Percentiles rank a stretch among this genome's conserved stretches.
Evolutionary conservation across 768 basidiomycete species (phyloP).

Genomic region (Leccinum barrowsii): DNA sequence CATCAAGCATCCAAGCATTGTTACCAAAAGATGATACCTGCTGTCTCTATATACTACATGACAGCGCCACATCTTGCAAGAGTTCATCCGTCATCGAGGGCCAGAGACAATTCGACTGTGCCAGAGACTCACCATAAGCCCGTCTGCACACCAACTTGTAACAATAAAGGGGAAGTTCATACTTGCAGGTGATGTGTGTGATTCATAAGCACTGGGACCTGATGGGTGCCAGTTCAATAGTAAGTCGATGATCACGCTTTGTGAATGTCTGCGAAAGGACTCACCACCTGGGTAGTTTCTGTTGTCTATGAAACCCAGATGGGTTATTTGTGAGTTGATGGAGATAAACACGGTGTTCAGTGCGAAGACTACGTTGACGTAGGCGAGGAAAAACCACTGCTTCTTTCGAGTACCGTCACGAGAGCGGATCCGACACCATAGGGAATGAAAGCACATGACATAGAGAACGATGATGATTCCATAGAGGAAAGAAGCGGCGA

Average conservation of each 20-base stretch:
- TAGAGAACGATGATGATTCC: conserved; percentile 26
- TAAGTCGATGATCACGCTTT: neutral
- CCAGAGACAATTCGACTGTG: neutral
- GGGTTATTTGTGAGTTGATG: conserved; percentile 22
- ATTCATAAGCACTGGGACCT: conserved; percentile 28
- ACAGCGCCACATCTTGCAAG: conserved; percentile 31
- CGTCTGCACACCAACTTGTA: conserved; percentile 30
- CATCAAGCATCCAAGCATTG: conserved; percentile 18
- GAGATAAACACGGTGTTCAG: conserved; percentile 28
- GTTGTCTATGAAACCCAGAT: conserved; percentile 28
- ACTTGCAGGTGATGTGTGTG: conserved; percentile 20
- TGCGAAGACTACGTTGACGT: conserved; percentile 28
- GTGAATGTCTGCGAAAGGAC: neutral
- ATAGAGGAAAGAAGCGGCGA: conserved; percentile 26
- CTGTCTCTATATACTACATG: conserved; percentile 30
- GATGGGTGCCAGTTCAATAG: too few species aligned
- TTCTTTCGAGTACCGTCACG: conserved; percentile 6
- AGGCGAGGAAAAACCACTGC: conserved; percentile 28
- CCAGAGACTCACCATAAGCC: conserved; percentile 24
- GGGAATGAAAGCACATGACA: conserved; percentile 26
- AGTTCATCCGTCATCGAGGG: neutral
- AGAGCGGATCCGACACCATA: conserved; percentile 24
- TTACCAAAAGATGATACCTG: conserved; percentile 13
- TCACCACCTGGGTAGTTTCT: conserved; percentile 31
- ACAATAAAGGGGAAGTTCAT: conserved; percentile 27